phyloP scores from a whole-genome alignment of 2,329 filamentous ascomycete species.

The Trichophyton schoenleinii region DNA sequence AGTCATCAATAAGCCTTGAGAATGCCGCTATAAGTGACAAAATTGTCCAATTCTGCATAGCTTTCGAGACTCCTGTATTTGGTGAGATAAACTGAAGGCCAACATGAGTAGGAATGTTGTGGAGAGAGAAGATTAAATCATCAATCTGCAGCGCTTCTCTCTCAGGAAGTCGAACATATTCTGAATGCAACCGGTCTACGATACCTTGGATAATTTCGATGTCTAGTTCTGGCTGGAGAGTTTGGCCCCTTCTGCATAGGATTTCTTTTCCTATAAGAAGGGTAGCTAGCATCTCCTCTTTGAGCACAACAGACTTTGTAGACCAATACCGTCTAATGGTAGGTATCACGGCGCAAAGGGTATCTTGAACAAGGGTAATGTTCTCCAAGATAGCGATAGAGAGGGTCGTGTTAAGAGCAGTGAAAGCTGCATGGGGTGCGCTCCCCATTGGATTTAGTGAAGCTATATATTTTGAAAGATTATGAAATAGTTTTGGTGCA shows the following conservation, averaged over 20 bases:
- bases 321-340: conserved; percentile 67
- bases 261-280: conserved; percentile 55
- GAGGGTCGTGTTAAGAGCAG: conserved; percentile 60
- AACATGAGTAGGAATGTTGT: conserved; percentile 21
- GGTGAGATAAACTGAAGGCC: conserved; percentile 26
- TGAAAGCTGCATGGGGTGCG: conserved; percentile 61
- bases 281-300: conserved; percentile 65
- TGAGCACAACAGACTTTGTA: conserved; percentile 52
- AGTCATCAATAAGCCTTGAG: conserved; percentile 27
- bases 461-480: conserved; percentile 50
- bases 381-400: conserved; percentile 56
- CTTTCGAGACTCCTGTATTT: conserved; percentile 23
- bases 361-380: conserved; percentile 46
- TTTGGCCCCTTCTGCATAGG: conserved; percentile 32
- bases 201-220: conserved; percentile 48
- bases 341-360: conserved; percentile 53
- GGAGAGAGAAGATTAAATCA: conserved; percentile 50
- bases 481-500: conserved; percentile 44
- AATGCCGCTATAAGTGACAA: conserved; percentile 30
- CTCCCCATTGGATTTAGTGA: conserved; percentile 48
- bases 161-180: conserved; percentile 62
- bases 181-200: conserved; percentile 56
- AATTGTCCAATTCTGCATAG: conserved; percentile 30
- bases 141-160: conserved; percentile 64
- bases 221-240: conserved; percentile 29